Evolutionary conservation across 1,284 basidiomycete species (phyloP).

Genomic region (Trichosporon sp.): DNA sequence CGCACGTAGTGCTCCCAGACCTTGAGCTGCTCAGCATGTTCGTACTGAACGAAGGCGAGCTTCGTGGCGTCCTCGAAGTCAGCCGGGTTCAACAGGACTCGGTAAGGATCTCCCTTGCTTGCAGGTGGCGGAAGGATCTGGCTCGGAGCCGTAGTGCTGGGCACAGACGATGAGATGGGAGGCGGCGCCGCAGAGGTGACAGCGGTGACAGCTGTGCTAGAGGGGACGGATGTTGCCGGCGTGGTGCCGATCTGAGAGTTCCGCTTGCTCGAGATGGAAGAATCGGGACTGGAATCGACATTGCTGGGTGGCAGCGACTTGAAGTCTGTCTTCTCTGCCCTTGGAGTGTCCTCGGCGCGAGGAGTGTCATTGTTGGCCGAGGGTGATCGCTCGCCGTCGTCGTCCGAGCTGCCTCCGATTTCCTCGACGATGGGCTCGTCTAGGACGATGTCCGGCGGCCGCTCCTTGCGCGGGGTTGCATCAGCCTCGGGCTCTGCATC

Average conservation of each 20-base stretch:
- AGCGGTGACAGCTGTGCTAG: background rate
- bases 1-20: slow-evolving; percentile 89
- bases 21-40: slow-evolving; percentile 74
- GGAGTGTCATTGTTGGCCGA: background rate
- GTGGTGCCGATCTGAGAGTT: background rate
- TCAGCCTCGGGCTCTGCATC: background rate
- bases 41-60: slow-evolving; percentile 64
- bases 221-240: background rate
- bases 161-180: background rate
- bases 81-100: slow-evolving; percentile 40
- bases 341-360: background rate
- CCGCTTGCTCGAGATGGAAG: background rate
- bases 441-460: background rate
- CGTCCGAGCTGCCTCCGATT: background rate
- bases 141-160: slow-evolving; percentile 7
- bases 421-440: background rate
- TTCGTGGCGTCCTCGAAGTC: slow-evolving; percentile 65
- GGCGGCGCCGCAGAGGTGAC: no score
- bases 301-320: background rate
- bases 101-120: slow-evolving; percentile 33
- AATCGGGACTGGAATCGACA: background rate
- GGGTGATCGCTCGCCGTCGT: background rate
- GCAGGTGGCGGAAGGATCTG: slow-evolving; percentile 1
- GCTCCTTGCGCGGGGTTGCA: no score
- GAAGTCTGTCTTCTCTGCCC: background rate